Evolutionary conservation across 257 asterid species (phyloP), one percentile per base, ranked within the genome.

Genomic region (Ocimum tenuiflorum): DNA sequence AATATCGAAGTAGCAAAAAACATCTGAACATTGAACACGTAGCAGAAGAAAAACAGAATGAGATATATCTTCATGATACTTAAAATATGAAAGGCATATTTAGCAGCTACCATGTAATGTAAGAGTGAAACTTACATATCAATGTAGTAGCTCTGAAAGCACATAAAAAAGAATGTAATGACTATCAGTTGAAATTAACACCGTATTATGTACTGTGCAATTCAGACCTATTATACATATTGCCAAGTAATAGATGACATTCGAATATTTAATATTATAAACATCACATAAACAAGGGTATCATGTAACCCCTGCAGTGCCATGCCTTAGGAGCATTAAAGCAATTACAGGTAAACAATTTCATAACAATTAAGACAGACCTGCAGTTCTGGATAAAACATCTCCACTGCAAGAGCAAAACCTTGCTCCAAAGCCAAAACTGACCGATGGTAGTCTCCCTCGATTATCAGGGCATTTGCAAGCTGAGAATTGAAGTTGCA

Each of bases 351-450:
- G 59, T 57, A 67, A 50, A 68, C 46, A 51, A 18, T 23, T 42
- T 46, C 68, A 64, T 9, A 29, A 60, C 63, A 70, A 63, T 10
- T 47, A 39, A 64, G 56, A 71, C 82, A 58, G 76, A 87, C 99
- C 99, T 94, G 97, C 76, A 94, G 79, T 77, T 94, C 99, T 3
- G 89, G 89, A 77, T 89, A 94, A 81, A 85, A 89, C 99, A 94
- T 90, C 79, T 90, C 90, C 54, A 76, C 65, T 53, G 97, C 96
- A 83, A 85, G 80, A 23, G 73, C 58, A 58, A 83, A 80, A 39
- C 95, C 99, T 59, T 86, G 88, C 63, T 90, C 81, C 83, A 90
- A 71, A 70, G 88, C 77, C 57, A 78, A 70, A 74, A 88, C 63
- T 39, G 99, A 86, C 65, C 91, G 97, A 55, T 78, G 77, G 76